phyloP scores from a whole-genome alignment of 345 rosid species.

The Lagerstroemia speciosa region DNA sequence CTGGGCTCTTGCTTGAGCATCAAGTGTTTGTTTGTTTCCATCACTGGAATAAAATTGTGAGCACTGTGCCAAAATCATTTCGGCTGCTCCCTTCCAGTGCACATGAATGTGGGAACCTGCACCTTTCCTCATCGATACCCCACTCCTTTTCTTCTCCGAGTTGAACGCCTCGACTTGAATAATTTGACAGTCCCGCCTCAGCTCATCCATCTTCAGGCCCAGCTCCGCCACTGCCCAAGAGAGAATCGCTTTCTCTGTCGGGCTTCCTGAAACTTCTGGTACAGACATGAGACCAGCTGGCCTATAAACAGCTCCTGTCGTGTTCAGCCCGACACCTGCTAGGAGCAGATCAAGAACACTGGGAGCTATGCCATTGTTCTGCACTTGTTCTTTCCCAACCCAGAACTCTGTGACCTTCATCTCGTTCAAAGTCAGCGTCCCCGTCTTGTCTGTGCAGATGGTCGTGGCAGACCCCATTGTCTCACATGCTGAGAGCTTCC shows the following conservation, averaged over 20 bases:
- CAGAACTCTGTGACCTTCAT: slow-evolving; percentile 33
- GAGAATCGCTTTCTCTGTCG: slow-evolving; percentile 46
- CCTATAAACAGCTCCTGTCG: slow-evolving; percentile 19
- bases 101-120: slow-evolving; percentile 17
- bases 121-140: slow-evolving; percentile 23
- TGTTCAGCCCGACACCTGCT: slow-evolving; percentile 26
- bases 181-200: slow-evolving; percentile 12
- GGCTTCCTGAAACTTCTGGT: slow-evolving; percentile 36
- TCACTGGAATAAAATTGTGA: slow-evolving; percentile 10
- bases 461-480: slow-evolving; percentile 52
- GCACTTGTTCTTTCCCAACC: slow-evolving; percentile 2
- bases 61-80: slow-evolving; percentile 38
- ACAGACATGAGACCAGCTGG: background rate
- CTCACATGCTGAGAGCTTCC: slow-evolving; percentile 48
- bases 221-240: slow-evolving; percentile 28
- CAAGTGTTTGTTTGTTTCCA: background rate
- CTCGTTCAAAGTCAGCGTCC: slow-evolving; percentile 39
- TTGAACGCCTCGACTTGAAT: slow-evolving; percentile 35
- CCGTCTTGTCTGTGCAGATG: slow-evolving; percentile 53
- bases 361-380: background rate
- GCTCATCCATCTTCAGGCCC: slow-evolving; percentile 25
- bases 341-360: slow-evolving; percentile 15
- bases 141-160: slow-evolving; percentile 47
- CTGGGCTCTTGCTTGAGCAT: background rate
- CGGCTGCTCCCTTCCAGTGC: slow-evolving; percentile 59